Percentiles rank a stretch among this genome's conserved stretches.
Conservation (phyloP, 2,329 filamentous ascomycete genomes). For the Xylaria sp. region DNA sequence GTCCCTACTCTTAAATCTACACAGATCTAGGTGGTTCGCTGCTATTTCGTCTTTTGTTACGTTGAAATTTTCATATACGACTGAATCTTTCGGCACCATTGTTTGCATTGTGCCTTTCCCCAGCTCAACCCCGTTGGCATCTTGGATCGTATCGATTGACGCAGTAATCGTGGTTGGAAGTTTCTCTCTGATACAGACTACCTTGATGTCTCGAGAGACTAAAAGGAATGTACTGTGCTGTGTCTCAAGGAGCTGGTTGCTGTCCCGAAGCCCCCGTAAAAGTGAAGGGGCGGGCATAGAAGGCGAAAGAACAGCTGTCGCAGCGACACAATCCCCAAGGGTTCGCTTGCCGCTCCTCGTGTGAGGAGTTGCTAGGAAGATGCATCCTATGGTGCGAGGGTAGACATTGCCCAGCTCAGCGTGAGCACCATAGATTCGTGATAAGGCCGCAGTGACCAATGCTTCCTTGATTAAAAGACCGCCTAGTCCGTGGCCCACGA, state of each 20-base stretch:
- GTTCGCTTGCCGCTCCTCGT: slow-evolving; percentile 45
- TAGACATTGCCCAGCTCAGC: slow-evolving; percentile 50
- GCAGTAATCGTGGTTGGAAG: slow-evolving; percentile 43
- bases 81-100: slow-evolving; percentile 47
- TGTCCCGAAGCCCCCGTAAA: slow-evolving; percentile 44
- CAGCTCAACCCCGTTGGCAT: slow-evolving; percentile 43
- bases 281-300: slow-evolving; percentile 42
- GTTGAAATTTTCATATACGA: slow-evolving; percentile 46
- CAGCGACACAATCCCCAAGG: slow-evolving; percentile 47
- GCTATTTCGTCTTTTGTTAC: slow-evolving; percentile 47
- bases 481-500: slow-evolving; percentile 48
- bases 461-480: slow-evolving; percentile 50
- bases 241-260: slow-evolving; percentile 45
- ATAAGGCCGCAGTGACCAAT: slow-evolving; percentile 48
- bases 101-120: slow-evolving; percentile 45
- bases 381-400: slow-evolving; percentile 48
- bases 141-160: slow-evolving; percentile 41
- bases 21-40: slow-evolving; percentile 45
- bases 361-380: slow-evolving; percentile 49
- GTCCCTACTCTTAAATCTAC: slow-evolving; percentile 45
- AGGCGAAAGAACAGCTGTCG: slow-evolving; percentile 46
- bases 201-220: slow-evolving; percentile 49
- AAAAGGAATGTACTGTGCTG: slow-evolving; percentile 48
- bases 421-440: slow-evolving; percentile 49
- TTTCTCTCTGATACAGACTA: slow-evolving; percentile 48